phyloP scores from a whole-genome alignment of 306 rosid species.

The Trifolium dubium region DNA sequence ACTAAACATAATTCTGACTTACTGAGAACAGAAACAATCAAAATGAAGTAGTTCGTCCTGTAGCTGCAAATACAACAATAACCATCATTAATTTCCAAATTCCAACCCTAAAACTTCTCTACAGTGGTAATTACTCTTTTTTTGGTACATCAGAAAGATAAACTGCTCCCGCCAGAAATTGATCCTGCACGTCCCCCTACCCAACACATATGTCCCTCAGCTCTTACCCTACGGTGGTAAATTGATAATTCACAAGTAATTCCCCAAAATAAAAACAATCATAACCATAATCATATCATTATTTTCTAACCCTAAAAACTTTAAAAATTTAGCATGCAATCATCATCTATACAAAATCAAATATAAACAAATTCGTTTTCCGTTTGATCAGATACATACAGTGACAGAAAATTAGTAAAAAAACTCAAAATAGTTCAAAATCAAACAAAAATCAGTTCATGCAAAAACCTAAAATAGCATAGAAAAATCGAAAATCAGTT shows the following conservation, averaged over 20 bases:
- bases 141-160: too few relatives aligned
- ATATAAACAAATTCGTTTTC: neutral
- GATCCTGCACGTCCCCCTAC: too few relatives aligned
- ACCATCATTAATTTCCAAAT: constrained; percentile 26
- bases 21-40: constrained; percentile 86
- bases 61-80: constrained; percentile 66
- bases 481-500: neutral
- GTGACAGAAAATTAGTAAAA: neutral
- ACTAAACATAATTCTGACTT: constrained; percentile 42
- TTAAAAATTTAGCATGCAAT: constrained; percentile 1
- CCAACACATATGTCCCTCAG: too few relatives aligned
- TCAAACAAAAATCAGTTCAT: neutral
- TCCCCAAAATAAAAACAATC: neutral
- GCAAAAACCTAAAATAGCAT: neutral
- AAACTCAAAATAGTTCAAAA: neutral
- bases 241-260: constrained; percentile 10
- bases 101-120: neutral
- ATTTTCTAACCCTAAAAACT: too few relatives aligned
- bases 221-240: neutral
- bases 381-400: neutral
- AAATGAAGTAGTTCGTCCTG: constrained; percentile 89
- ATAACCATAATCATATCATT: too few relatives aligned
- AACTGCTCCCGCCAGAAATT: too few relatives aligned
- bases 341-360: neutral
- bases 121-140: neutral